Conservation (phyloP, 176 grass and related monocot species). For the Eragrostis curvula region DNA sequence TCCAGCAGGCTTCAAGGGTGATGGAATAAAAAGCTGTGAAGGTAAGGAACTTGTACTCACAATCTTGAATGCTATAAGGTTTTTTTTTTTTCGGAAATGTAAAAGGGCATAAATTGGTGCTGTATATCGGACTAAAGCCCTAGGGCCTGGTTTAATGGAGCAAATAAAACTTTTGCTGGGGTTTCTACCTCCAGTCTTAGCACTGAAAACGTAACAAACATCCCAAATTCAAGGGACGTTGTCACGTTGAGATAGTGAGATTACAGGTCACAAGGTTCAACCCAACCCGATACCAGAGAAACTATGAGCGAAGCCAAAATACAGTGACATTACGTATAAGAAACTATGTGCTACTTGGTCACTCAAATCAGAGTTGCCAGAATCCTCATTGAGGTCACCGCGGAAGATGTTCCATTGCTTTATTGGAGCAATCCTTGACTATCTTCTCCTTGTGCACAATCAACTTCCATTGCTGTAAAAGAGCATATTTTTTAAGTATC, state of each 20-base stretch:
- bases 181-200: not conserved
- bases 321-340: not conserved
- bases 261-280: not conserved
- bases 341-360: not conserved
- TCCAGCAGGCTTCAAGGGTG: constrained; percentile 73
- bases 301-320: constrained; percentile 8
- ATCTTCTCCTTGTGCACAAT: not conserved
- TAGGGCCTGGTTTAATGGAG: not conserved
- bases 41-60: constrained; percentile 51
- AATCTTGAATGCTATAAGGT: not conserved
- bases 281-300: not conserved
- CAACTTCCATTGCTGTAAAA: constrained; percentile 1
- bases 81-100: not conserved
- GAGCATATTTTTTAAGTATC: not conserved
- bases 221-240: not conserved
- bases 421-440: not conserved
- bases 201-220: not conserved
- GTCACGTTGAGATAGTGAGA: not conserved
- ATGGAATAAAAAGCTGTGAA: constrained; percentile 77
- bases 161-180: not conserved
- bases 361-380: not conserved
- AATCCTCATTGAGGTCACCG: not conserved
- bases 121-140: not conserved
- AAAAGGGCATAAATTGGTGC: constrained; percentile 22
- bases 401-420: not conserved